A percentile compares a stretch with the other conserved stretches of the same genome.
phyloP scores from a whole-genome alignment of 164 flowering plant genomes.

The Akebia trifoliata region DNA sequence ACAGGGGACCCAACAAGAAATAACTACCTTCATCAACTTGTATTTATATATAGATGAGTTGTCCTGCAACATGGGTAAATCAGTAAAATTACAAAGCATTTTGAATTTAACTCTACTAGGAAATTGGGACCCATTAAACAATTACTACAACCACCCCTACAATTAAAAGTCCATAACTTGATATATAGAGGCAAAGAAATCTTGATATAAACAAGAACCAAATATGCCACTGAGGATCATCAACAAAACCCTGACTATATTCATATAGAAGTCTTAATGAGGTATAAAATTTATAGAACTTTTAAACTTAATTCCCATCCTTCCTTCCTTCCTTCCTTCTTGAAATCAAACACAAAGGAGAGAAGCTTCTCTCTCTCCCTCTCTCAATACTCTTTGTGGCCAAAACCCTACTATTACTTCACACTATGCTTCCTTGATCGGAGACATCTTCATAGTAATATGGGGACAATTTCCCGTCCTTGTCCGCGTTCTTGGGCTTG shows the following conservation, averaged over 20 bases:
- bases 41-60: background rate
- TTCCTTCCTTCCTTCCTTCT: background rate
- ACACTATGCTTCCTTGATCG: conserved; percentile 66
- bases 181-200: no score
- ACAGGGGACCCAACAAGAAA: background rate
- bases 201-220: no score
- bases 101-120: no score
- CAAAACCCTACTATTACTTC: conserved; percentile 13
- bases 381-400: background rate
- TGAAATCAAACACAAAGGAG: background rate
- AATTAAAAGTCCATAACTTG: no score
- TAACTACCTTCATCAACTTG: background rate
- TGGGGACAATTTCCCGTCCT: conserved; percentile 72
- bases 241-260: no score
- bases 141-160: no score
- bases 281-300: background rate
- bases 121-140: no score
- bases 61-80: background rate
- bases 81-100: background rate
- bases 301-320: background rate
- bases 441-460: conserved; percentile 75
- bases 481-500: conserved; percentile 30
- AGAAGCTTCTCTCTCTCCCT: conserved; percentile 8
- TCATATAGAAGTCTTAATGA: no score
- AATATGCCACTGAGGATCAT: no score